A percentile compares a stretch with the other conserved stretches of the same genome.
phyloP scores from a whole-genome alignment of 2,329 filamentous ascomycete genomes.

The Alternaria gansuensis region DNA sequence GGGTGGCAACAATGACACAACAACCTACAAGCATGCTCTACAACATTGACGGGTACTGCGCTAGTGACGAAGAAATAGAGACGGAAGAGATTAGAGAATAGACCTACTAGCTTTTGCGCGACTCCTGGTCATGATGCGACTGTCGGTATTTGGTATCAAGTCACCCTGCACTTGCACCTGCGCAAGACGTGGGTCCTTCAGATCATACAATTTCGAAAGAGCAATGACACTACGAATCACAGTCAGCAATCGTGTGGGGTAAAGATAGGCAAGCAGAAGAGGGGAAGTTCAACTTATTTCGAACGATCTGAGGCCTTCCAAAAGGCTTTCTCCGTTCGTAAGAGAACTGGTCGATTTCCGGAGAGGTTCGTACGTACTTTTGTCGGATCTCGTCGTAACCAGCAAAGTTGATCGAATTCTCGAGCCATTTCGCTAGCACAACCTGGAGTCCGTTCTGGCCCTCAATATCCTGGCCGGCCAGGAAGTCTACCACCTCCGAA shows the following conservation, averaged over 20 bases:
- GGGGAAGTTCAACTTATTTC: conserved; percentile 12
- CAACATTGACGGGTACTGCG: conserved; percentile 3
- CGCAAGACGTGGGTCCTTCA: conserved; percentile 81
- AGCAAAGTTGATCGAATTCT: conserved; percentile 97
- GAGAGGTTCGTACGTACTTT: conserved; percentile 70
- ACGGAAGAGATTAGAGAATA: background rate
- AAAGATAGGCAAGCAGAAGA: background rate
- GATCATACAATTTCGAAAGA: conserved; percentile 85
- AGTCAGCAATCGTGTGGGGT: conserved; percentile 23
- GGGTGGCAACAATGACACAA: background rate
- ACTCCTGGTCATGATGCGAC: conserved; percentile 92
- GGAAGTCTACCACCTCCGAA: conserved; percentile 89
- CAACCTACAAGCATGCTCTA: conserved; percentile 8
- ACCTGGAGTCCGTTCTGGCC: conserved; percentile 85
- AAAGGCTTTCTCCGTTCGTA: conserved; percentile 5
- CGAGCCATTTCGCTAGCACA: conserved; percentile 93
- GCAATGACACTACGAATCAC: conserved; percentile 76
- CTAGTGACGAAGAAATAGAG: background rate
- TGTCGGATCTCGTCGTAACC: conserved; percentile 97
- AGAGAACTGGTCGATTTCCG: conserved; percentile 4
- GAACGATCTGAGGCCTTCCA: background rate
- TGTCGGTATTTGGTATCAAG: conserved; percentile 75
- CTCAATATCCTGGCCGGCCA: conserved; percentile 82
- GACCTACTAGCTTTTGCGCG: conserved; percentile 79
- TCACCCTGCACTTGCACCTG: conserved; percentile 91